Percentiles rank a stretch among this genome's conserved stretches.
Evolutionary conservation across 2,329 filamentous ascomycete genomes (phyloP).

Genomic region (Talaromyces sp.): DNA sequence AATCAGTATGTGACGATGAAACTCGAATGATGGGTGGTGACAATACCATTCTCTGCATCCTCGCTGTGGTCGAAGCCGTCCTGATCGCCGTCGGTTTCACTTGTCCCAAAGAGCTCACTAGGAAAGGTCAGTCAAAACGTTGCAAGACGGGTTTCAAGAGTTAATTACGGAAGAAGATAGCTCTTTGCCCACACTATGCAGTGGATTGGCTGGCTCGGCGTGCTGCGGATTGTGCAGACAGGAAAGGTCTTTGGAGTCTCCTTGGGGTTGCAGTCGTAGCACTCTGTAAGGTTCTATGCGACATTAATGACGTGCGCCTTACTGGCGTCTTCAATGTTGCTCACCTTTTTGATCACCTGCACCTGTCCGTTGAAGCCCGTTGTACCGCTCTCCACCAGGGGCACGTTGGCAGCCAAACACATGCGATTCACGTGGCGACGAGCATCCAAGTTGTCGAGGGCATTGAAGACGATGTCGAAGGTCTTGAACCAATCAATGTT

Average conservation of each 20-base stretch:
- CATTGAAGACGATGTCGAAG: conserved; percentile 90
- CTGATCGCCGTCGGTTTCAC: conserved; percentile 74
- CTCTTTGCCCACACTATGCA: conserved; percentile 99
- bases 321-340: not conserved
- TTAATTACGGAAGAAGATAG: conserved; percentile 69
- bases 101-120: conserved; percentile 81
- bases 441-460: conserved; percentile 90
- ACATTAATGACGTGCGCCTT: not conserved
- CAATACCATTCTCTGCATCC: conserved; percentile 69
- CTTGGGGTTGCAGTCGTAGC: conserved; percentile 91
- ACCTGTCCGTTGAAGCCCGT: conserved; percentile 98
- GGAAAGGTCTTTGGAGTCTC: conserved; percentile 88
- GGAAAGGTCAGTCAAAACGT: not conserved
- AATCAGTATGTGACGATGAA: conserved; percentile 15
- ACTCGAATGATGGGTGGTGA: not conserved
- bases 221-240: conserved; percentile 95
- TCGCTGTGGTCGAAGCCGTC: conserved; percentile 64
- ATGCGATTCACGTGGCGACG: conserved; percentile 94
- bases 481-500: conserved; percentile 78
- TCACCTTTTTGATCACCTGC: conserved; percentile 81
- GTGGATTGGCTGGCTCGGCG: conserved; percentile 91
- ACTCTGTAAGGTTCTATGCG: conserved; percentile 60
- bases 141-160: not conserved
- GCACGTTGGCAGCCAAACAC: conserved; percentile 86
- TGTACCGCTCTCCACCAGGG: conserved; percentile 91